These are phyloP conservation scores for Tylopilus sp. DNA, from an alignment of 768 basidiomycete genomes.

Conservation along the genomic window DNA sequence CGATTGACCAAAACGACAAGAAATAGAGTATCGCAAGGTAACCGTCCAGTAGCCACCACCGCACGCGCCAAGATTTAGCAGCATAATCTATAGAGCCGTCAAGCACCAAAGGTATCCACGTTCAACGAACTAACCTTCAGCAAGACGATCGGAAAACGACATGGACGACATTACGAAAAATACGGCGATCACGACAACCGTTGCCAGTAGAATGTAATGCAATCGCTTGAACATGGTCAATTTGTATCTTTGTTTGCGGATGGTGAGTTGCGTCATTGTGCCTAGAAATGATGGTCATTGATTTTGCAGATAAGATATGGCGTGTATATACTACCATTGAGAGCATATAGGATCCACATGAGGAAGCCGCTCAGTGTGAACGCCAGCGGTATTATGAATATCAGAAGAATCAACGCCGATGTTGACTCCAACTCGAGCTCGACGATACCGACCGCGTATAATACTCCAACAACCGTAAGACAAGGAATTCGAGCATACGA, in stretches of 20 bases:
- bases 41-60: constrained; percentile 97
- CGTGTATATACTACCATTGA: constrained; percentile 62
- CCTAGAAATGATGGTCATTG: constrained; percentile 41
- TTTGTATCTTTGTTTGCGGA: constrained; percentile 85
- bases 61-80: constrained; percentile 81
- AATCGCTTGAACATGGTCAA: constrained; percentile 85
- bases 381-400: constrained; percentile 92
- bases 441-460: constrained; percentile 94
- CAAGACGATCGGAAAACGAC: constrained; percentile 85
- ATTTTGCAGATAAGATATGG: background rate
- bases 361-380: constrained; percentile 95
- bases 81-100: constrained; percentile 68
- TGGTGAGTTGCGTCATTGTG: constrained; percentile 82
- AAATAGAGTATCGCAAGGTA: constrained; percentile 91
- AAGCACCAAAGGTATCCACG: constrained; percentile 1
- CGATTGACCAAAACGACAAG: constrained; percentile 71
- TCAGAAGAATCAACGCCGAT: constrained; percentile 74
- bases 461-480: constrained; percentile 45
- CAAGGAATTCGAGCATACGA: background rate
- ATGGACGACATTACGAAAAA: constrained; percentile 94
- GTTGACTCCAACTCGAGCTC: constrained; percentile 90
- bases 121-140: constrained; percentile 63
- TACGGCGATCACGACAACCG: constrained; percentile 75
- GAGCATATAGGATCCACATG: constrained; percentile 90
- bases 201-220: constrained; percentile 78